Percentiles rank a stretch among this genome's conserved stretches.
These are phyloP conservation scores for Aspergillus brunneoviolaceus DNA, from an alignment of 2,329 filamentous ascomycete genomes.

Conservation along the genomic window DNA sequence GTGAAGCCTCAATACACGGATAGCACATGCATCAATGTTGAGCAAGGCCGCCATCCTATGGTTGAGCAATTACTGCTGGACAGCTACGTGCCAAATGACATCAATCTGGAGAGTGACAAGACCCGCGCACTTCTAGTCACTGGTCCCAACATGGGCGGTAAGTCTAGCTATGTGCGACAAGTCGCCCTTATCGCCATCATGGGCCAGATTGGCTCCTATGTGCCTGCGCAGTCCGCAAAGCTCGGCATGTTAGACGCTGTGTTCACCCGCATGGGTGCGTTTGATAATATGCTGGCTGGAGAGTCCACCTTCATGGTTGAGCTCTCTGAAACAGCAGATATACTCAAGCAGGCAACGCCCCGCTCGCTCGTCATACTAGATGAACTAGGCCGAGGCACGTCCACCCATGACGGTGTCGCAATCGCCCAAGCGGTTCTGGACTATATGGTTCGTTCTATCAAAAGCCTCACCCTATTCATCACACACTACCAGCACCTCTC, in stretches of 20 bases:
- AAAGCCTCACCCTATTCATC: conserved; percentile 87
- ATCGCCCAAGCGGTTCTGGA: conserved; percentile 91
- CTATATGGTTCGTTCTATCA: conserved; percentile 71
- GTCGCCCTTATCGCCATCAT: conserved; percentile 90
- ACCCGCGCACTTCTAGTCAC: conserved; percentile 83
- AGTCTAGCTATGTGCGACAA: conserved; percentile 94
- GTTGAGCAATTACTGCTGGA: conserved; percentile 86
- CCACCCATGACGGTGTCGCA: conserved; percentile 92
- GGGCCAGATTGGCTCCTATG: conserved; percentile 91
- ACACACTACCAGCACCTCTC: conserved; percentile 92
- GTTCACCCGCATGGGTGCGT: conserved; percentile 92
- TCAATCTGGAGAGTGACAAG: conserved; percentile 64
- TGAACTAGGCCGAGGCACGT: conserved; percentile 89
- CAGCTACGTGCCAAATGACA: conserved; percentile 88
- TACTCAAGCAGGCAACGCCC: conserved; percentile 83
- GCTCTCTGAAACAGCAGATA: conserved; percentile 85
- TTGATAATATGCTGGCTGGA: conserved; percentile 91
- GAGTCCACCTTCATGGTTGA: conserved; percentile 99
- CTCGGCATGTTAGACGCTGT: conserved; percentile 88
- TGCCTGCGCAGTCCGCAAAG: conserved; percentile 72
- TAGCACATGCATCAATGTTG: conserved; percentile 67
- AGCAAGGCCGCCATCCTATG: conserved; percentile 85
- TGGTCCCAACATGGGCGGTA: conserved; percentile 98
- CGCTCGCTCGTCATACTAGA: conserved; percentile 87
- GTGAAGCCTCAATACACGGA: conserved; percentile 70